Base-by-base conservation (phyloP, 805 yeast genomes). In the Saitoella complicata region DNA sequence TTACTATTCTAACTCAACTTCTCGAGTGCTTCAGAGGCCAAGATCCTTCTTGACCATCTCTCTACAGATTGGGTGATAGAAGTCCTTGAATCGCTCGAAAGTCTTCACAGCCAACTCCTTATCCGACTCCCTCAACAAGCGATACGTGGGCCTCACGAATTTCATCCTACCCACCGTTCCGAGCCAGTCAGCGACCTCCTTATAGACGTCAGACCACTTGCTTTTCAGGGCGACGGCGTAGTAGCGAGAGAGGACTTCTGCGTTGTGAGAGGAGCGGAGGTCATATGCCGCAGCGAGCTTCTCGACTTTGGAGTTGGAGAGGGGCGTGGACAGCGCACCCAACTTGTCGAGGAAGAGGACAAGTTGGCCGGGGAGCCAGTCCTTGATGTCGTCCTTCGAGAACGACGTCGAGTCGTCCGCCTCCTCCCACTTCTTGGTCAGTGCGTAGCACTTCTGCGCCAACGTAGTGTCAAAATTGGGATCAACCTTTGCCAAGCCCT, bases 141-240 rank as follows among this genome's bases (percentile, higher is more conserved):
- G 70, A 63, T 76, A 85, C 4, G 91, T 84, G 32, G 95, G 94
- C 61, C 95, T 73, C 30, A 83, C 94, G 57, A 78, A 86, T 65
- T 86, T 86, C 95, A 86, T 86, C 67, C 95, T 73, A 13, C 95
- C 95, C 21, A 86, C 91, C 2, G 87, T 77, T 8, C 88, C 93
- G 45, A 86, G 69, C 94, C 94, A 86, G 44, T 75, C 73, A 3
- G 93, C 85, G 40, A 86, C 64, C 39, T 62, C 63, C 46, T 62
- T 63, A 58, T 78, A 72, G 37, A 54, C 53, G 33, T 66, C 60
- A 8, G 57, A 49, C 45, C 74, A 63, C 31, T 68, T 64, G 32
- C 79, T 80, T 0, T 68, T 63, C 6, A 83, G 67, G 52, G 80
- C 76, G 44, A 85, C 69, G 48, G 76, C 67, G 59, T 69, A 83